Evolutionary conservation across 2,329 filamentous ascomycete species (phyloP), one percentile per base, ranked within the genome.

Genomic region (Ilyonectria sp.): DNA sequence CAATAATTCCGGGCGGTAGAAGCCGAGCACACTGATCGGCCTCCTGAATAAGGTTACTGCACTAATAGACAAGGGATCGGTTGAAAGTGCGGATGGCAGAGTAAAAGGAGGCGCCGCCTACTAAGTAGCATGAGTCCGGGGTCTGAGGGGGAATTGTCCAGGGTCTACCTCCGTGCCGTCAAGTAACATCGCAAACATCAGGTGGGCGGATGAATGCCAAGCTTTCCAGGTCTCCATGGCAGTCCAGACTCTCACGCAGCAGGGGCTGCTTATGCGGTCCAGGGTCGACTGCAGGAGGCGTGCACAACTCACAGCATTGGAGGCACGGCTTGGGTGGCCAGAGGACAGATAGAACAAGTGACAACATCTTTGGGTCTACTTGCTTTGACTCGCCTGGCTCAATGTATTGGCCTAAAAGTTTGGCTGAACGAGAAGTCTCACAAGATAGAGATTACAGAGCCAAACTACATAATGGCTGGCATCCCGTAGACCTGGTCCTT

Each of bases 191-290:
- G n/a, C 56, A 60, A 49, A 49, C 49, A 49, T 65, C 50, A 56
- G 57, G 23, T 43, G 60, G 63, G 57, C 52, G 50, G 63, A 59
- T 47, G 33, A 60, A 29, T 11, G 56, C 26, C 50, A 19, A 53
- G 29, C 29, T n/a, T 21, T 31, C 47, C 9, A 31, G 8, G 10
- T 49, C 15, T 31, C 23, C 23, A 15, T n/a, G 47, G 31, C 46
- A 8, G 15, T 13, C 13, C n/a, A 8, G 23, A 49, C 21, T n/a
- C 15, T n/a, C 15, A 13, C 23, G 17, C 15, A n/a, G 23, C 23
- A 29, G 68, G 70, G 53, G 56, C 35, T 68, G 33, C 54, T 63
- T 59, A 60, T 58, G 46, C 54, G 46, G 59, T 47, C 65, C 61
- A 61, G 62, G 68, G 60, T 62, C 66, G 62, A 52, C 49, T 67